phyloP scores from a whole-genome alignment of 1,284 basidiomycete species.

The Rhodotorula mucilaginosa region DNA sequence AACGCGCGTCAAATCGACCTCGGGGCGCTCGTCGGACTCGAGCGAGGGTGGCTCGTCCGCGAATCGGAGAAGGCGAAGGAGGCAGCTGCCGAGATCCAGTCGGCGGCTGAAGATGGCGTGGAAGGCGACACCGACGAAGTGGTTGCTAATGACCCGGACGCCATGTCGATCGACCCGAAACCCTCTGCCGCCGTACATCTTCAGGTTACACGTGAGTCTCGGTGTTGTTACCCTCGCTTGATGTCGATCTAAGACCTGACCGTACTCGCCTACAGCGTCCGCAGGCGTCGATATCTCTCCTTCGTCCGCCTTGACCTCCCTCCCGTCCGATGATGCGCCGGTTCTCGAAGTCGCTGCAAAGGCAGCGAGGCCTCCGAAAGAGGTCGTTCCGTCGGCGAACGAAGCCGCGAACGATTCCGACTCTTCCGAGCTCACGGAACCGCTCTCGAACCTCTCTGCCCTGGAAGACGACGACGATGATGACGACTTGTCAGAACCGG shows the following conservation, averaged over 20 bases:
- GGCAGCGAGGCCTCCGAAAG: constrained; percentile 1
- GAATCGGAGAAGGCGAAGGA: neutral
- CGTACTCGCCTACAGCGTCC: neutral
- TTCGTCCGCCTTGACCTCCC: constrained; percentile 23
- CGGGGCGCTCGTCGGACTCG: constrained; percentile 66
- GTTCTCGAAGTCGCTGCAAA: neutral
- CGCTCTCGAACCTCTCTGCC: constrained; percentile 36
- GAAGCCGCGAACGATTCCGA: constrained; percentile 24
- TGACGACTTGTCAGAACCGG: constrained; percentile 16
- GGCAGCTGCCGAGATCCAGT: neutral
- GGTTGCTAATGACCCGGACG: neutral
- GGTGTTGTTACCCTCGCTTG: too few relatives aligned
- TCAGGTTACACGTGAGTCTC: too few relatives aligned
- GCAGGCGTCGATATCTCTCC: constrained; percentile 12
- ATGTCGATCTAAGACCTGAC: too few relatives aligned
- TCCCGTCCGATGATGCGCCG: constrained; percentile 10
- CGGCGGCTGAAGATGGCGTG: too few relatives aligned
- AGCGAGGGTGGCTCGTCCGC: constrained; percentile 60
- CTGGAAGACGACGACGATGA: constrained; percentile 19
- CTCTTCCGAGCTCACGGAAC: constrained; percentile 43
- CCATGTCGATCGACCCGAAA: neutral
- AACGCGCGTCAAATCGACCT: constrained; percentile 46
- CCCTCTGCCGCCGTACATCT: neutral
- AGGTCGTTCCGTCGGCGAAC: neutral
- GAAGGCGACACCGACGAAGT: neutral